phyloP scores from a whole-genome alignment of 2,329 filamentous ascomycete species.

The Phialocephala sp. region DNA sequence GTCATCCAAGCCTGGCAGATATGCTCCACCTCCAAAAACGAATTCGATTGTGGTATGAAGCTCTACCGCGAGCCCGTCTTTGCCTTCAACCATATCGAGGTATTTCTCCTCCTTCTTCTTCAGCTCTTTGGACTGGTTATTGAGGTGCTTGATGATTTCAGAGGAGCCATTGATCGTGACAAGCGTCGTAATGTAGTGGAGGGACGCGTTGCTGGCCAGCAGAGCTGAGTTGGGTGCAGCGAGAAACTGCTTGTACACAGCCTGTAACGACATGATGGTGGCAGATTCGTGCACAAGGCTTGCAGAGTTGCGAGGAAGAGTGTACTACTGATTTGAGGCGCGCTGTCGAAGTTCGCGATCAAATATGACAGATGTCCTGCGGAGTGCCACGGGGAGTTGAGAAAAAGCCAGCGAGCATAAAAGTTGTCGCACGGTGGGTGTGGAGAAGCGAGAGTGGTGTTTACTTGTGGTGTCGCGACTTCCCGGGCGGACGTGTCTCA shows the following conservation, averaged over 20 bases:
- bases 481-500: constrained; percentile 21
- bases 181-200: constrained; percentile 91
- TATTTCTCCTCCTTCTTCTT: constrained; percentile 84
- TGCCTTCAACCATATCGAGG: constrained; percentile 74
- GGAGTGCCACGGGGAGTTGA: not conserved
- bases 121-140: constrained; percentile 71
- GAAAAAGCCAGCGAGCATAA: constrained; percentile 15
- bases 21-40: constrained; percentile 78
- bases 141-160: constrained; percentile 84
- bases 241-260: constrained; percentile 75
- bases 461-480: constrained; percentile 24
- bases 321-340: not conserved
- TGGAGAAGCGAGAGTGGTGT: constrained; percentile 25
- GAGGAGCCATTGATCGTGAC: constrained; percentile 72
- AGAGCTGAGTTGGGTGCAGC: constrained; percentile 66
- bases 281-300: constrained; percentile 5
- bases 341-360: constrained; percentile 5
- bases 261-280: constrained; percentile 53
- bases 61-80: constrained; percentile 74
- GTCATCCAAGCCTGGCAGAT: constrained; percentile 88
- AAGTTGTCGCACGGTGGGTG: constrained; percentile 12
- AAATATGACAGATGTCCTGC: constrained; percentile 15
- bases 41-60: constrained; percentile 86
- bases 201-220: constrained; percentile 68
- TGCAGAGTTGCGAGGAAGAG: constrained; percentile 1